phyloP scores from a whole-genome alignment of 805 yeast genomes.

The Monosporozyma aerobia region DNA sequence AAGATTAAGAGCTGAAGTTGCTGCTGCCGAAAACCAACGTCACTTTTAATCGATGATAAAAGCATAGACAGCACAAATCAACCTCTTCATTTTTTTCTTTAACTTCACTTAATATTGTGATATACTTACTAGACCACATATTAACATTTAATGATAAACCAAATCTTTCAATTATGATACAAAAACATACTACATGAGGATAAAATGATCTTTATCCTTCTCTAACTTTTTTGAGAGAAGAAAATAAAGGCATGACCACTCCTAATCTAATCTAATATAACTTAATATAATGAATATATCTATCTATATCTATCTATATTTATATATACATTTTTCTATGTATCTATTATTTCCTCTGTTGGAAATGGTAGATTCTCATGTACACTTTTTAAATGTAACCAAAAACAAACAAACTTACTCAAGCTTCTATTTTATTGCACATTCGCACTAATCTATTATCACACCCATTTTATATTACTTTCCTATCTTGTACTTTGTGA shows the following conservation, averaged over 20 bases:
- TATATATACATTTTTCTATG: background rate
- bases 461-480: no score
- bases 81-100: background rate
- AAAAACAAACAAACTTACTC: background rate
- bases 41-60: background rate
- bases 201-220: background rate
- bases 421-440: no score
- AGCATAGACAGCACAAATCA: background rate
- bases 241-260: background rate
- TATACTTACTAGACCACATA: background rate
- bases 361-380: background rate
- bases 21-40: constrained; percentile 10
- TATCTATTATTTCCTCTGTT: background rate
- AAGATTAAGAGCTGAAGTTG: constrained; percentile 37
- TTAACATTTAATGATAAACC: constrained; percentile 2
- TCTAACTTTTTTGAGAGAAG: background rate
- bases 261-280: background rate
- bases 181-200: background rate
- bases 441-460: no score
- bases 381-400: background rate
- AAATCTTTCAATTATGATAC: background rate
- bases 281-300: background rate
- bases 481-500: background rate
- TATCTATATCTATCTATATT: background rate
- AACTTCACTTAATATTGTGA: background rate